Base-by-base conservation (phyloP, 495 filamentous ascomycete species). In the Terfezia boudieri region DNA sequence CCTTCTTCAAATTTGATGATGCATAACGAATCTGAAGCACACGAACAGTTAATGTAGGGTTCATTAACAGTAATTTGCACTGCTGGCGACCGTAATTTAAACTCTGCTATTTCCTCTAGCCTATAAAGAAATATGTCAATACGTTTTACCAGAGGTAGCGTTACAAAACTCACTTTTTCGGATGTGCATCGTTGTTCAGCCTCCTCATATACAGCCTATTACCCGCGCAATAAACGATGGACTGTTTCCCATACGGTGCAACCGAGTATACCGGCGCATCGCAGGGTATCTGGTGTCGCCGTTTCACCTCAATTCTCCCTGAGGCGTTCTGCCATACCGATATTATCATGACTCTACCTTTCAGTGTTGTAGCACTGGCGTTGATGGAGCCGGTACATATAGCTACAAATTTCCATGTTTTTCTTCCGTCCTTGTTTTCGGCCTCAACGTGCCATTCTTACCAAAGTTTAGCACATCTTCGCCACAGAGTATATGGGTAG, bases 61-160 rank as follows among this genome's bases (percentile, higher is more conserved):
- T 60, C 62, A n/a, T 53, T 51, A 14, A 65, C 62, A n/a, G 62
- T 63, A 16, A 65, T 65, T 36, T 64, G 59, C 38, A 65, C 62
- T 9, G 62, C 62, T 35, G 57, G 53, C 8, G 62, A 65, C 50
- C 62, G 59, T 56, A 65, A 52, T 49, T 60, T 59, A 14, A 49
- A 49, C 22, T 57, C 43, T 50, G 56, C 56, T 22, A 61, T 51
- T 46, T 52, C 14, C 43, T 64, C 62, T 32, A 64, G 51, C 38
- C 62, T 64, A 9, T 2, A 16, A 12, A 49, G 6, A 8, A 32
- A 32, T 5, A 32, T 32, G 26, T 32, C 26, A 32, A 5, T 32
- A 32, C 0, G 26, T 32, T 32, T 32, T 32, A 32, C 26, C 7
- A 32, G 26, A 32, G 26, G 1, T 32, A 32, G 4, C 0, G 26